Evolutionary conservation across 306 rosid species (phyloP), one percentile per base, ranked within the genome.

Genomic region (Morella rubra): DNA sequence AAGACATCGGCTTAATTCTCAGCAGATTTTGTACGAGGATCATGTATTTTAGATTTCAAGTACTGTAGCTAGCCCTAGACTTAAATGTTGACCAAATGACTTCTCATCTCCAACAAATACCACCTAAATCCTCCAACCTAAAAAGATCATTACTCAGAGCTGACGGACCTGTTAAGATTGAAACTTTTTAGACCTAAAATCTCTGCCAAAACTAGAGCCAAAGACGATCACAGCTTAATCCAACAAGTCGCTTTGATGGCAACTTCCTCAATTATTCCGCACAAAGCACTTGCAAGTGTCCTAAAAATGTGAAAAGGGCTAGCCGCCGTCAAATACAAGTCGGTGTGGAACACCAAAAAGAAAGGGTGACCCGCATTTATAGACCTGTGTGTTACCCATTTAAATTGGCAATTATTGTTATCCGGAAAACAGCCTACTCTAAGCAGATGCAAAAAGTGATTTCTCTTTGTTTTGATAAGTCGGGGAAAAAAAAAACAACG

Each of bases 121-220:
- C 13, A 62, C 46, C 69, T 62, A 62, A 32, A 62, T 7, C 69
- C 69, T 62, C 69, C 69, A 13, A 62, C 50, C 71, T 0, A 65
- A 32, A 16, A 7, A 18, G 27, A 65, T 40, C 16, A 18, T 4
- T 64, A 47, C 27, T 24, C 2, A 27, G 32, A 27, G 27, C 27
- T 24, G 1, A 1, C 27, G 1, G 27, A 24, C 27, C 27, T 0
- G 27, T 24, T 24, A 24, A 24, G 27, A 24, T 24, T 24, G 27
- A 24, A 24, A 24, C 27, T 24, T 24, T 24, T 1, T 1, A 1
- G 1, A 24, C 27, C 27, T 0, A 24, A 24, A 24, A 42, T 65
- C 71, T 49, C 71, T 18, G 41, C 71, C 50, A 40, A 65, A 65
- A 40, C 6, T 18, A 42, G 47, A 16, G 0, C 14, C 42, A 10